Evolutionary conservation across 2,329 filamentous ascomycete species (phyloP).

Genomic region (Aspergillus novoparasiticus): DNA sequence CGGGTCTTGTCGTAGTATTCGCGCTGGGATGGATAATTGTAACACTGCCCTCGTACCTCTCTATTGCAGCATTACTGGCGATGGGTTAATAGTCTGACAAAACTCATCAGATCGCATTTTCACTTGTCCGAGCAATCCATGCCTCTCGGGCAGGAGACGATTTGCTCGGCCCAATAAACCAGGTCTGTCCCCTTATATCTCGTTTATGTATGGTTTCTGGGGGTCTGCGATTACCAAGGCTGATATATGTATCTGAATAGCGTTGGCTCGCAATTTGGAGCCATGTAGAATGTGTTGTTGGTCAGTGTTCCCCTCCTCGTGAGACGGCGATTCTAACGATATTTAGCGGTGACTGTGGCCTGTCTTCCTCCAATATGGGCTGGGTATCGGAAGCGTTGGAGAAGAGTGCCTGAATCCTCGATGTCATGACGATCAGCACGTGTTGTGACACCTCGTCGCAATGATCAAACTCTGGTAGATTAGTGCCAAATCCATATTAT

Average conservation of each 20-base stretch:
- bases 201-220: neutral
- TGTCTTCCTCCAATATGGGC: neutral
- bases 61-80: neutral
- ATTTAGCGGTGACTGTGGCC: neutral
- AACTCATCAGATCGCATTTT: neutral
- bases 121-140: neutral
- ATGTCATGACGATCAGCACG: neutral
- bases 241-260: neutral
- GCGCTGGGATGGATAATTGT: neutral
- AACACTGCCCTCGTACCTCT: neutral
- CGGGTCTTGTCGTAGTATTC: neutral
- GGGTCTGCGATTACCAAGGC: neutral
- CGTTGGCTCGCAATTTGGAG: neutral
- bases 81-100: neutral
- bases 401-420: neutral
- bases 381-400: neutral
- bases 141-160: neutral
- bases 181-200: neutral
- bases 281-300: neutral
- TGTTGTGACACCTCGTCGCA: neutral
- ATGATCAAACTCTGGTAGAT: neutral
- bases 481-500: neutral
- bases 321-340: neutral
- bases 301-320: neutral
- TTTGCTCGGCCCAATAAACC: neutral